Evolutionary conservation across 2,329 filamentous ascomycete species (phyloP).

Genomic region (Herpomyces periplanetae): DNA sequence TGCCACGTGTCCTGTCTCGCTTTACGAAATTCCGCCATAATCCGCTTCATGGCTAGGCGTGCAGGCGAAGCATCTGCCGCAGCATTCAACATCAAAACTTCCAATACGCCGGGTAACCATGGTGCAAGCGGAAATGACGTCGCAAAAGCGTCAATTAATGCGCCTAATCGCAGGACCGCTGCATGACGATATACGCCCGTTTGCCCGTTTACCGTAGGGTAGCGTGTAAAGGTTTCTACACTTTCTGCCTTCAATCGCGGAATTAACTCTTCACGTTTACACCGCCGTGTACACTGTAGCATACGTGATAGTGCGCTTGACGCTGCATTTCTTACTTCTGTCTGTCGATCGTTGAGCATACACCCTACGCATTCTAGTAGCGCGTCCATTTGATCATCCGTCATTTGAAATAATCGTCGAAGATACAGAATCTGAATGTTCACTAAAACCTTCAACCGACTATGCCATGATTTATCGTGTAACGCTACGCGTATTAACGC

Average conservation of each 20-base stretch:
- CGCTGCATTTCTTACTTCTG: constrained; percentile 78
- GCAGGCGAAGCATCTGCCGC: constrained; percentile 66
- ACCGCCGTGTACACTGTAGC: no score
- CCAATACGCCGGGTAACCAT: constrained; percentile 79
- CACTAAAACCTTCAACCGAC: constrained; percentile 65
- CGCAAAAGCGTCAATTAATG: constrained; percentile 73
- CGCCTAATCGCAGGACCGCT: constrained; percentile 58
- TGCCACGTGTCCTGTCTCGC: constrained; percentile 94
- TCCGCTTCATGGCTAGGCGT: constrained; percentile 72
- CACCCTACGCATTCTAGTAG: constrained; percentile 74
- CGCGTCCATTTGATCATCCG: constrained; percentile 26
- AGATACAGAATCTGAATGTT: constrained; percentile 98
- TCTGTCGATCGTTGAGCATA: constrained; percentile 66
- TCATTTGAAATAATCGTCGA: constrained; percentile 60
- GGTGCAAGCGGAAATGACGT: constrained; percentile 63
- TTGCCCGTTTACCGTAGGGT: constrained; percentile 22
- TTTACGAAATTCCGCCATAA: constrained; percentile 94
- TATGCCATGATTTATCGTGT: constrained; percentile 59
- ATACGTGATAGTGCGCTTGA: constrained; percentile 73
- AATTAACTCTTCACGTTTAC: no score
- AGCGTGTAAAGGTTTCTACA: constrained; percentile 19
- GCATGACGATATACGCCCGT: constrained; percentile 53
- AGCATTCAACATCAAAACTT: constrained; percentile 42
- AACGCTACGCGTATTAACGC: constrained; percentile 59
- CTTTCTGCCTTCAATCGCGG: constrained; percentile 13